Conservation (phyloP, 345 rosid species). For the Angophora floribunda region DNA sequence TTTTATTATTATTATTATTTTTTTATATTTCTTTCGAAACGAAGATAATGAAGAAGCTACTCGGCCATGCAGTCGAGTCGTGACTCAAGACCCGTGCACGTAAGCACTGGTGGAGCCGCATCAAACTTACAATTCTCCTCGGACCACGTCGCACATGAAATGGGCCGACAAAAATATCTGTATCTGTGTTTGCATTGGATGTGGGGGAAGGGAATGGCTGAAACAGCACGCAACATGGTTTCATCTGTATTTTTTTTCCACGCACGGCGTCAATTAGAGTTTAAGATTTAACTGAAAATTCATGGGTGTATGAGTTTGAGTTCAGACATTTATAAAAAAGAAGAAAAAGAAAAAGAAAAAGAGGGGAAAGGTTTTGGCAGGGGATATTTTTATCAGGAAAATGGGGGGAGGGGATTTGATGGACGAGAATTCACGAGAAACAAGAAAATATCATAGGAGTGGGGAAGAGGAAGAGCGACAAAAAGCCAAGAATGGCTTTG, state of each 20-base stretch:
- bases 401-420: background rate
- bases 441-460: background rate
- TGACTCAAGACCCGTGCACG: background rate
- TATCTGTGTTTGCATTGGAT: background rate
- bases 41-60: background rate
- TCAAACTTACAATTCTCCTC: background rate
- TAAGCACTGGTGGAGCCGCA: background rate
- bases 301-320: background rate
- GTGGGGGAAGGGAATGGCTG: background rate
- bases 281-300: background rate
- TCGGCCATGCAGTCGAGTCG: background rate
- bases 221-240: background rate
- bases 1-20: too few species aligned
- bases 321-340: background rate
- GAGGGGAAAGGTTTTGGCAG: background rate
- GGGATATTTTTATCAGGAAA: background rate
- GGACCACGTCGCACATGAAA: background rate
- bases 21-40: background rate
- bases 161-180: background rate
- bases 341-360: background rate
- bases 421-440: background rate
- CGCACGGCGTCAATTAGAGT: background rate
- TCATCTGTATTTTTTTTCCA: background rate
- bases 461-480: background rate
- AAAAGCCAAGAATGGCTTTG: background rate